Evolutionary conservation across 2,329 filamentous ascomycete species (phyloP).

Genomic region (Ophiocordyceps robertsii): DNA sequence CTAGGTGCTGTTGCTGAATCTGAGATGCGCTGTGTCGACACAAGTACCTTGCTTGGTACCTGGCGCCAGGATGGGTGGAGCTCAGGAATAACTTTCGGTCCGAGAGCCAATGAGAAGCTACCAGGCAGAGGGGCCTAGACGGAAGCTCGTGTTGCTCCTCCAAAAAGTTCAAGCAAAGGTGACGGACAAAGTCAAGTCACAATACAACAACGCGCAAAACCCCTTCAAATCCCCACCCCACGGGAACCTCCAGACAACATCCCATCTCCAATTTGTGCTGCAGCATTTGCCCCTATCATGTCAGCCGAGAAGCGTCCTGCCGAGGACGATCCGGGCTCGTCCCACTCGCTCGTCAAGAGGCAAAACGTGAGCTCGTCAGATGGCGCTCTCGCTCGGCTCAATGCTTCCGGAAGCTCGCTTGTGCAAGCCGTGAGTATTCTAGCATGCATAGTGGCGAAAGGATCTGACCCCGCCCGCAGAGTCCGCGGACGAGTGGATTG

Average conservation of each 20-base stretch:
- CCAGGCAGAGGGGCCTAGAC: background rate
- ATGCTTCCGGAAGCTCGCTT: constrained; percentile 34
- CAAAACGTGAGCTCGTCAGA: constrained; percentile 51
- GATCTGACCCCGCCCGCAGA: constrained; percentile 32
- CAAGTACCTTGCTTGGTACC: no score
- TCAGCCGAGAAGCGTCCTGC: constrained; percentile 85
- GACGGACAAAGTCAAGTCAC: background rate
- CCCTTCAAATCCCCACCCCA: background rate
- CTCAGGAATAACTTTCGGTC: constrained; percentile 22
- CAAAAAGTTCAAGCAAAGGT: constrained; percentile 3
- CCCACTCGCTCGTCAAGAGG: constrained; percentile 78
- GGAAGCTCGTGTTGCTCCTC: background rate
- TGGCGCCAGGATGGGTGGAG: no score
- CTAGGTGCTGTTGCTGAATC: no score
- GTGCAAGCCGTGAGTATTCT: constrained; percentile 32
- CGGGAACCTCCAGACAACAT: background rate
- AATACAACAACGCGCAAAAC: background rate
- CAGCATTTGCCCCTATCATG: constrained; percentile 41
- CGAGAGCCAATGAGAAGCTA: constrained; percentile 15
- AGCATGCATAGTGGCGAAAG: background rate
- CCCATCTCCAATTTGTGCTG: background rate
- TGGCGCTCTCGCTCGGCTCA: constrained; percentile 34
- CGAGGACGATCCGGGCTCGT: constrained; percentile 65
- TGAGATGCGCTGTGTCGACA: background rate
- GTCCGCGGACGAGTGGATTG: constrained; percentile 65